Evolutionary conservation across 768 basidiomycete genomes (phyloP).

Genomic region (Pholiota conissans): DNA sequence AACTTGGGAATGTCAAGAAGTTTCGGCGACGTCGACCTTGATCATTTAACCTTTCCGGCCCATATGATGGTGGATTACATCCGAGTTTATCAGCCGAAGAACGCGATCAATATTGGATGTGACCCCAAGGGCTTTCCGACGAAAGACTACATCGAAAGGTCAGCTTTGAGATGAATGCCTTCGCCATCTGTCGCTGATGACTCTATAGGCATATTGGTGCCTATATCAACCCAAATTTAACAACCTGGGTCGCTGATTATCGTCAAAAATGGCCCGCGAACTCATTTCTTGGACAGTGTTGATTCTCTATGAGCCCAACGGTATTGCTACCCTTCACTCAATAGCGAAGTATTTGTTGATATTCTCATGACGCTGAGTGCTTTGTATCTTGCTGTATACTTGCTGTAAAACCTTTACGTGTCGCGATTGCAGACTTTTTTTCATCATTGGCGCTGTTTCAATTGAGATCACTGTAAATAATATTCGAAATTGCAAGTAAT

Average conservation of each 20-base stretch:
- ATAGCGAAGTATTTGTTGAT: no score
- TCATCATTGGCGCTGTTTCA: not conserved
- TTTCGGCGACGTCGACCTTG: conserved; percentile 74
- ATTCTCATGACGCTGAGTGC: no score
- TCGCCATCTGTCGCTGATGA: not conserved
- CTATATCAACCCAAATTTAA: conserved; percentile 68
- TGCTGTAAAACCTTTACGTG: no score
- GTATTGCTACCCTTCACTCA: no score
- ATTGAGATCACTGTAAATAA: not conserved
- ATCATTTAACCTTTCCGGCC: conserved; percentile 67
- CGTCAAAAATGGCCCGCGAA: conserved; percentile 64
- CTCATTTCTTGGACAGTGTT: conserved; percentile 41
- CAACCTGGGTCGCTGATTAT: conserved; percentile 52
- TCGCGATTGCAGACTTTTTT: no score
- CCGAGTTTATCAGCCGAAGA: conserved; percentile 70
- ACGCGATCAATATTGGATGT: conserved; percentile 71
- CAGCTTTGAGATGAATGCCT: conserved; percentile 17
- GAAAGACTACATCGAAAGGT: conserved; percentile 67
- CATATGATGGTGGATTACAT: conserved; percentile 48
- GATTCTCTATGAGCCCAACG: conserved; percentile 2
- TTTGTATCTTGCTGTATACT: not conserved
- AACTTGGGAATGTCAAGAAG: conserved; percentile 83
- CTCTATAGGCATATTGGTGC: conserved; percentile 53
- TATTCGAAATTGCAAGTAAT: not conserved
- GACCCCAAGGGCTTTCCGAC: conserved; percentile 70